Conservation (phyloP, 164 flowering plant genomes). For the Santalum album region DNA sequence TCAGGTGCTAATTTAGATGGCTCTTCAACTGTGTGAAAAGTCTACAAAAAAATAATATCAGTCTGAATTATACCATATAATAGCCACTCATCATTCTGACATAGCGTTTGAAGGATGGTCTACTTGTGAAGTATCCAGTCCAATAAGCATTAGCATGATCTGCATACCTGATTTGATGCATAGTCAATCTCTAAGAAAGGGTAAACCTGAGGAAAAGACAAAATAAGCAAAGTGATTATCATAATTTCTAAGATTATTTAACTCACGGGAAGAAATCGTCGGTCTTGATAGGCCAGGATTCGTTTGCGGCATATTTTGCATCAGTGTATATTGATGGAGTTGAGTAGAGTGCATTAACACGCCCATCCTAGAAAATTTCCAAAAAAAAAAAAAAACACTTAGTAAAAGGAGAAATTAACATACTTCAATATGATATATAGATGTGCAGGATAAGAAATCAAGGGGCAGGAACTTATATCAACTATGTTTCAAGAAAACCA, state of each 20-base stretch:
- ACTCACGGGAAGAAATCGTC: constrained; percentile 95
- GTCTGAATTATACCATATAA: constrained; percentile 50
- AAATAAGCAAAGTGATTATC: not conserved
- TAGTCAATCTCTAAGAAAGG: constrained; percentile 3
- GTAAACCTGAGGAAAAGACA: not conserved
- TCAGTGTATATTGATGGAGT: constrained; percentile 88
- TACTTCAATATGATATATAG: not conserved
- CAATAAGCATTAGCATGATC: constrained; percentile 84
- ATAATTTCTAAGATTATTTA: constrained; percentile 1
- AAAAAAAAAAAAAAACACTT: constrained; percentile 2
- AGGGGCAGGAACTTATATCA: not conserved
- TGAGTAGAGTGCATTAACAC: constrained; percentile 91
- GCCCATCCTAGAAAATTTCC: constrained; percentile 67
- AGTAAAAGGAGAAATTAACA: not conserved
- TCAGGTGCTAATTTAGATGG: no score
- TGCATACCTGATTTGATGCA: constrained; percentile 59
- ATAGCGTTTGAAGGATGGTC: constrained; percentile 79
- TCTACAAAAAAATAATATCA: not conserved
- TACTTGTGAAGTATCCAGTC: constrained; percentile 94
- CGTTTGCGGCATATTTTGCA: constrained; percentile 67
- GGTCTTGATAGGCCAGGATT: constrained; percentile 80
- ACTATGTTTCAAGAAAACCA: not conserved
- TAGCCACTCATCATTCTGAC: constrained; percentile 84
- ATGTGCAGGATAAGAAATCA: not conserved
- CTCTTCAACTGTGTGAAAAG: no score